Evolutionary conservation across 352 stramenopile genomes (phyloP).

Genomic region (Globisporangium parvum): DNA sequence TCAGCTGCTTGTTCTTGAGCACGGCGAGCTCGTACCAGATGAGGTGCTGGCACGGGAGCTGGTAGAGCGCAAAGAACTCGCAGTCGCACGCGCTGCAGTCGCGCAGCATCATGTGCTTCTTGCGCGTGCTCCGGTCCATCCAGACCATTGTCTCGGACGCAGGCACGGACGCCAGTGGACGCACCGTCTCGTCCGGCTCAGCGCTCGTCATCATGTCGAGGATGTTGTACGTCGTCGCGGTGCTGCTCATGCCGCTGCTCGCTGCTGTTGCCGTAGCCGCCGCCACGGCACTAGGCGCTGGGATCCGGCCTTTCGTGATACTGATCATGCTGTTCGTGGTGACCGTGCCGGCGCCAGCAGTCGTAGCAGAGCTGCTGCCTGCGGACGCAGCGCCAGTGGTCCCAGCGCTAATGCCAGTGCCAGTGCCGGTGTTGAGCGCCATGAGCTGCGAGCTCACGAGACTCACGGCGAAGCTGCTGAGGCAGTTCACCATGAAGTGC

Average conservation of each 20-base stretch:
- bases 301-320: constrained; percentile 19
- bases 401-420: not conserved
- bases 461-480: constrained; percentile 57
- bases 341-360: not conserved
- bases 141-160: constrained; percentile 35
- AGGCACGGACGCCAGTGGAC: not conserved
- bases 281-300: not conserved
- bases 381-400: not conserved
- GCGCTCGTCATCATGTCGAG: constrained; percentile 5
- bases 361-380: not conserved
- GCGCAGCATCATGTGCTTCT: constrained; percentile 51
- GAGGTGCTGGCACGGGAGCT: constrained; percentile 61
- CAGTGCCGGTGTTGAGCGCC: constrained; percentile 26
- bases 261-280: no score
- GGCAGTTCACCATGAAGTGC: constrained; percentile 64
- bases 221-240: not conserved
- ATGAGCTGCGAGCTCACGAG: constrained; percentile 59
- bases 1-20: constrained; percentile 59
- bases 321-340: constrained; percentile 16
- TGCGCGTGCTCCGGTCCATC: constrained; percentile 40
- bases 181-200: constrained; percentile 5
- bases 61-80: constrained; percentile 59
- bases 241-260: not conserved
- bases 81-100: constrained; percentile 61
- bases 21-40: constrained; percentile 71